Base-by-base conservation (phyloP, 192 early-diverging fungal genomes). In the Coemansia sp. region DNA sequence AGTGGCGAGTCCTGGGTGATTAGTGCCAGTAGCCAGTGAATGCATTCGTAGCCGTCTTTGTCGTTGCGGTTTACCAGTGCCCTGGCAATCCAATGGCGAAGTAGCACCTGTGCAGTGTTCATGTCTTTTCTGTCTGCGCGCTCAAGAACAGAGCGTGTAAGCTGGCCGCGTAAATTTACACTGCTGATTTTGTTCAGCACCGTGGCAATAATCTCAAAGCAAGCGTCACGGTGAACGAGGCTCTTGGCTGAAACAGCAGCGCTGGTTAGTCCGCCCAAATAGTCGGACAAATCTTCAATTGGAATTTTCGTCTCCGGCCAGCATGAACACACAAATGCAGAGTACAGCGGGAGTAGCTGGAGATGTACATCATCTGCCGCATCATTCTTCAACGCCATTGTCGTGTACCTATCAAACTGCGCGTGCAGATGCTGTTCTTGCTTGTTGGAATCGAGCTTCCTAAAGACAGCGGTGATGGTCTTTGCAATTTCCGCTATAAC, bases 161-260 rank as follows among this genome's bases (percentile, higher is more conserved):
- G 58, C n/a, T 58, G 38, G 38, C 56, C 34, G 25, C 85, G 66
- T 41, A 49, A 59, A 56, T 79, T 63, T 57, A 70, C 65, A 52
- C 76, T 63, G 50, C 65, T 65, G 26, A 71, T 81, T 72, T 94
- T 94, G 81, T 91, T 92, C 41, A 89, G 25, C 9, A 88, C 77
- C 3, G 88, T 83, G 5, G 87, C 85, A 5, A 85, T 74, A 8
- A 84, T 68, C 63, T 87, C 82, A 44, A 85, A 82, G 18, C 86
- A 63, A 7, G 86, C 74, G 31, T 81, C 76, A 7, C 82, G 82
- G 34, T 86, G 81, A 0, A 70, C 55, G 1, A 50, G 10, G 60
- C 82, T 82, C 5, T 24, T 21, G 2, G 83, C 76, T 47, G 60
- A 59, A 55, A 87, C 65, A 2, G 84, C 76, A 7, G 76, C 58